Evolutionary conservation across 1,284 basidiomycete species (phyloP).

Genomic region (Trichosporon faecale): DNA sequence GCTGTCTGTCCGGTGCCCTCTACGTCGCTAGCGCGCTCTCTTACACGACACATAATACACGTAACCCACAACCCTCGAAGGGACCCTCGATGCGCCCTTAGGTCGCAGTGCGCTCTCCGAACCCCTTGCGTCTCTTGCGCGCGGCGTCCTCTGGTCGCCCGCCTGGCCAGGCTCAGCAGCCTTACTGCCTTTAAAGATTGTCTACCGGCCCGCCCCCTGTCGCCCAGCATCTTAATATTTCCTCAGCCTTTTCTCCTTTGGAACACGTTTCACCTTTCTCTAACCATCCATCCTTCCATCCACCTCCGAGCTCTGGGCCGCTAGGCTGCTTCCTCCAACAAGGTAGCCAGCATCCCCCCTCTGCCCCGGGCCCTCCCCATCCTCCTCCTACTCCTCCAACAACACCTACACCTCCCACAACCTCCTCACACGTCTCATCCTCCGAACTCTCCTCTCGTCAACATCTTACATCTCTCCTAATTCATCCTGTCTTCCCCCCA

Average conservation of each 20-base stretch:
- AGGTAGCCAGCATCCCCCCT: constrained; percentile 8
- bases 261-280: constrained; percentile 10
- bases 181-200: constrained; percentile 11
- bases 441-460: constrained; percentile 4
- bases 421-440: neutral
- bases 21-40: neutral
- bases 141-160: neutral
- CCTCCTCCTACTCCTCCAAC: neutral
- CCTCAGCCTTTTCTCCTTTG: constrained; percentile 8
- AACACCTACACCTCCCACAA: neutral
- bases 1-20: no score
- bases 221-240: constrained; percentile 5
- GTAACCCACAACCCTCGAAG: constrained; percentile 6
- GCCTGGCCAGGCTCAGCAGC: neutral
- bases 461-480: constrained; percentile 8
- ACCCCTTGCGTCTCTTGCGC: neutral
- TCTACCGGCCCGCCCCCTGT: constrained; percentile 8
- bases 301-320: constrained; percentile 6
- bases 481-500: neutral
- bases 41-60: constrained; percentile 10
- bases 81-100: neutral
- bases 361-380: neutral
- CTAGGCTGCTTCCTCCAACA: constrained; percentile 7
- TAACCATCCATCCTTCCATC: constrained; percentile 11
- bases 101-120: neutral